phyloP scores from a whole-genome alignment of 768 basidiomycete species.

The Russula abietina region DNA sequence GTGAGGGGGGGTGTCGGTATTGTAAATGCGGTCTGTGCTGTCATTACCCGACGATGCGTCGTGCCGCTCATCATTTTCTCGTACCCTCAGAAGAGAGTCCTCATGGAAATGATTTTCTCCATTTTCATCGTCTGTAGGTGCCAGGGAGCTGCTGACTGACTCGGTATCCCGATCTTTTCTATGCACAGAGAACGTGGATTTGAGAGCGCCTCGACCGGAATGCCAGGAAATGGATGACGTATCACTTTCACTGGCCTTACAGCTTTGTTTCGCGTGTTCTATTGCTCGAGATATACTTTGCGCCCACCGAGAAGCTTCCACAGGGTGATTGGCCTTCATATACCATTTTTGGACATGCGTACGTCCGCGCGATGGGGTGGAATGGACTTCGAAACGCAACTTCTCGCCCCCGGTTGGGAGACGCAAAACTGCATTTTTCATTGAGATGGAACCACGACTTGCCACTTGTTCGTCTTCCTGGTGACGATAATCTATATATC shows the following conservation, averaged over 20 bases:
- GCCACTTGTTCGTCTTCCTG: conserved; percentile 87
- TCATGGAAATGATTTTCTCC: conserved; percentile 1
- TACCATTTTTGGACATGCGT: conserved; percentile 66
- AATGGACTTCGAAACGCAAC: conserved; percentile 78
- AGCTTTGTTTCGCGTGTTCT: conserved; percentile 56
- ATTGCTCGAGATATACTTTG: conserved; percentile 68
- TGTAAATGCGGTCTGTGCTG: conserved; percentile 29
- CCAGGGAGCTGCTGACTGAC: conserved; percentile 27
- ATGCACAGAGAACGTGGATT: conserved; percentile 12
- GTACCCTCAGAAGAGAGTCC: neutral
- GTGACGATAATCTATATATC: conserved; percentile 61
- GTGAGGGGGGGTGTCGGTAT: conserved; percentile 47
- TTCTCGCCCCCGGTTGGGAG: conserved; percentile 46
- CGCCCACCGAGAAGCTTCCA: conserved; percentile 85
- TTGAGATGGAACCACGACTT: conserved; percentile 80
- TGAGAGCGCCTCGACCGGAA: conserved; percentile 15
- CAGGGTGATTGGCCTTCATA: conserved; percentile 79
- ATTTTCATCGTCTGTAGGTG: conserved; percentile 27
- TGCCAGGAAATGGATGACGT: conserved; percentile 28
- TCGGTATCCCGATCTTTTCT: conserved; percentile 19
- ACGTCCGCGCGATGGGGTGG: conserved; percentile 45
- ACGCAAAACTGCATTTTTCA: conserved; percentile 70
- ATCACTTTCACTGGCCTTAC: conserved; percentile 40
- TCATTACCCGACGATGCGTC: conserved; percentile 44
- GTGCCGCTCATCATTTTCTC: conserved; percentile 28